Conservation (phyloP, 2,329 filamentous ascomycete species). For the Colletotrichum liriopes region DNA sequence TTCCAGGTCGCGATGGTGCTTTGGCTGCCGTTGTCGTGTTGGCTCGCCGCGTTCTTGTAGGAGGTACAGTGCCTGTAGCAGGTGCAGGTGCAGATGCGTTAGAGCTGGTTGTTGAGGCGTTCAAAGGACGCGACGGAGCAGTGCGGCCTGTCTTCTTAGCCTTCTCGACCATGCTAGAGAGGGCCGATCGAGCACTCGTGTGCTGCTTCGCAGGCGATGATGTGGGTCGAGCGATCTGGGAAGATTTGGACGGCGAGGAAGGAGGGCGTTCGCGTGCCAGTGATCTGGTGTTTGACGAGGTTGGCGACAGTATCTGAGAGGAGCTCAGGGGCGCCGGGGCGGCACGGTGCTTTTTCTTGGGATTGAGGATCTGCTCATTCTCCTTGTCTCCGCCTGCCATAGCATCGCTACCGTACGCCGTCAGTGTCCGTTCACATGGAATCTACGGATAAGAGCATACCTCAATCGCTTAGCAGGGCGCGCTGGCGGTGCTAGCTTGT, state of each 20-base stretch:
- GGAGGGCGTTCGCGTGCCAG: constrained; percentile 66
- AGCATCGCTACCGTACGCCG: constrained; percentile 67
- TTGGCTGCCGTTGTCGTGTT: constrained; percentile 55
- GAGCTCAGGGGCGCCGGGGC: constrained; percentile 59
- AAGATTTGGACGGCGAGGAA: constrained; percentile 67
- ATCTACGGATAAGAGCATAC: constrained; percentile 54
- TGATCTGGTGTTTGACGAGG: constrained; percentile 84
- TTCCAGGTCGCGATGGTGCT: constrained; percentile 55
- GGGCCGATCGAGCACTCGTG: constrained; percentile 57
- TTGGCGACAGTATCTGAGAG: constrained; percentile 82
- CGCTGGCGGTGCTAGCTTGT: constrained; percentile 50
- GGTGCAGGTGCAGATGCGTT: constrained; percentile 45
- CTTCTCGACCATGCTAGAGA: constrained; percentile 74
- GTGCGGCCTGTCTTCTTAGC: constrained; percentile 69
- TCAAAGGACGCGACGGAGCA: constrained; percentile 62
- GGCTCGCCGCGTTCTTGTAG: constrained; percentile 52
- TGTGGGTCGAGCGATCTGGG: constrained; percentile 70
- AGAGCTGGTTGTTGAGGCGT: constrained; percentile 62
- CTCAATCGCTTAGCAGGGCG: constrained; percentile 65
- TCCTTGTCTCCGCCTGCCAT: constrained; percentile 81
- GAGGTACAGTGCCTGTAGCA: constrained; percentile 46
- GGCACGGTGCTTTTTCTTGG: constrained; percentile 77
- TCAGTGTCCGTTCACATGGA: not conserved
- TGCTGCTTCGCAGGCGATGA: constrained; percentile 72
- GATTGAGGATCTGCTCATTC: constrained; percentile 75